These are phyloP conservation scores for Trypanosoma scelopori DNA, from an alignment of 208 protist species.

Conservation along the genomic window DNA sequence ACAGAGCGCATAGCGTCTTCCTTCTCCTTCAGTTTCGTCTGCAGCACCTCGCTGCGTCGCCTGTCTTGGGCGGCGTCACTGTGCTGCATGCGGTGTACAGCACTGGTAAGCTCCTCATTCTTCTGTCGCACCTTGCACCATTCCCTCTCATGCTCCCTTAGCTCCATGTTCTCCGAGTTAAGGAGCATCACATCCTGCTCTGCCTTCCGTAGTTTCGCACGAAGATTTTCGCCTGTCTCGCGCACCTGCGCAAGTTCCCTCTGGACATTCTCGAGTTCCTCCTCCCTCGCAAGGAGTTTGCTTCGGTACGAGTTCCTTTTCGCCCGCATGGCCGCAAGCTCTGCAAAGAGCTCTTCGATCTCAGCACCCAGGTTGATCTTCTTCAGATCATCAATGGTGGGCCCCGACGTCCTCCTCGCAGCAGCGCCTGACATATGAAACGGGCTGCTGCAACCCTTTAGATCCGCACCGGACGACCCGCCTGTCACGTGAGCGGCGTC, in stretches of 20 bases:
- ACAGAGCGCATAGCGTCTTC: constrained; percentile 73
- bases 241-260: constrained; percentile 34
- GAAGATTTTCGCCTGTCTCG: constrained; percentile 52
- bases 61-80: constrained; percentile 38
- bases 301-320: constrained; percentile 87
- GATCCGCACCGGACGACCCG: neutral
- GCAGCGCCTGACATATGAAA: neutral
- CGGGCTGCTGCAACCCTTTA: neutral
- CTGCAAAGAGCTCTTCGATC: constrained; percentile 86
- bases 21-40: constrained; percentile 51
- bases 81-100: constrained; percentile 18
- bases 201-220: constrained; percentile 53
- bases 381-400: constrained; percentile 82
- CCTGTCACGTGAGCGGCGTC: neutral
- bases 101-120: constrained; percentile 40
- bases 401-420: constrained; percentile 24
- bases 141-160: constrained; percentile 57
- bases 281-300: constrained; percentile 43
- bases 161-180: constrained; percentile 85
- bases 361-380: constrained; percentile 84
- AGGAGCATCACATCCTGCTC: constrained; percentile 86
- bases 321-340: constrained; percentile 65
- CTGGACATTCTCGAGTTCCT: constrained; percentile 33
- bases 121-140: constrained; percentile 49
- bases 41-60: constrained; percentile 34